Percentiles rank a stretch among this genome's conserved stretches.
These are phyloP conservation scores for Mycena latifolia DNA, from an alignment of 768 basidiomycete species.

Conservation along the genomic window DNA sequence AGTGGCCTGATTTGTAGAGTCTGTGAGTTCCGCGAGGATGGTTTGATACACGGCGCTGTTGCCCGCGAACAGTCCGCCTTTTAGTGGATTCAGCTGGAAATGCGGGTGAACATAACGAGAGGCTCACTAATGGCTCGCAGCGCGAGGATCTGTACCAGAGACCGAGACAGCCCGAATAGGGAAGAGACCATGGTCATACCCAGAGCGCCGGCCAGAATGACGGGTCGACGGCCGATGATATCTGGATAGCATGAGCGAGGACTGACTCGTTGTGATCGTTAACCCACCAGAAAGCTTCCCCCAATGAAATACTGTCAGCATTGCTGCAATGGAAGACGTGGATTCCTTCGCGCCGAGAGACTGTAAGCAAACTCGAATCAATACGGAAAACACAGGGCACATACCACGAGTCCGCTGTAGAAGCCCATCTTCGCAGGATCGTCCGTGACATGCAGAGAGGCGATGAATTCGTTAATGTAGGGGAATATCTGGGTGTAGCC, in stretches of 20 bases:
- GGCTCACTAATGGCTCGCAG: constrained; percentile 64
- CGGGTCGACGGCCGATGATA: constrained; percentile 71
- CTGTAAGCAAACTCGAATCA: neutral
- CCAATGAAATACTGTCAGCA: constrained; percentile 73
- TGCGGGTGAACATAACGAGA: neutral
- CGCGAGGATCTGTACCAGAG: constrained; percentile 59
- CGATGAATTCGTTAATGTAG: constrained; percentile 78
- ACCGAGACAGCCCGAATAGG: constrained; percentile 70
- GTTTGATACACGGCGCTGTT: constrained; percentile 75
- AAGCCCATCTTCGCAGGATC: constrained; percentile 73
- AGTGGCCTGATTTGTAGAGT: constrained; percentile 69
- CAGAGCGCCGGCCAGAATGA: constrained; percentile 65
- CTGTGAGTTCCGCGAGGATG: constrained; percentile 74
- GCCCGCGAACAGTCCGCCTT: constrained; percentile 74
- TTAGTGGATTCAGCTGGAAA: neutral
- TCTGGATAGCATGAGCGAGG: constrained; percentile 56
- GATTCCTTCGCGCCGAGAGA: constrained; percentile 62
- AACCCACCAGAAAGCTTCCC: constrained; percentile 64
- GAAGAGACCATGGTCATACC: constrained; percentile 65
- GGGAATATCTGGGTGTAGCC: constrained; percentile 73
- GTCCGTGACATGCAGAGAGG: constrained; percentile 65
- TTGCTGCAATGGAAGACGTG: constrained; percentile 70
- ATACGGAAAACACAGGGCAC: constrained; percentile 27
- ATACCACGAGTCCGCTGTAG: constrained; percentile 67
- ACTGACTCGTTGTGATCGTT: neutral